Base-by-base conservation (phyloP, 192 early-diverging fungal genomes). In the Backusella tarrabulga region DNA sequence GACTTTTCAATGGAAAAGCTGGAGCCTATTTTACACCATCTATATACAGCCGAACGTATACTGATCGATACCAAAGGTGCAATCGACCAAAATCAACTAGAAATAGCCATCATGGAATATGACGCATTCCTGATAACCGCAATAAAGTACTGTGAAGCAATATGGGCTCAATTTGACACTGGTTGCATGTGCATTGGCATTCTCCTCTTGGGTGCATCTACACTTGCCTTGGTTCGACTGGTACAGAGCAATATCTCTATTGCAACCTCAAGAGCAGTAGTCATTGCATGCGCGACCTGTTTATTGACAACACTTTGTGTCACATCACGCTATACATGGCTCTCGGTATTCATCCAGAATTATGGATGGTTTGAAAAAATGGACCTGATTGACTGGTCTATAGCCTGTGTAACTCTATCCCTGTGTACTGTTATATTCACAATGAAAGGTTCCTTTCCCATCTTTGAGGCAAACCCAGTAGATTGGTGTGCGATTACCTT, bases 121-220 rank as follows among this genome's bases (percentile, higher is more conserved):
- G 79, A 84, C 54, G 74, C 73, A 23, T 84, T 93, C 72, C 82
- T 92, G 52, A 81, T 91, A 0, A 78, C 79, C 6, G 87, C 93
- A 0, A 85, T 99, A 15, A 86, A 87, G 15, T 88, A 90, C 19
- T 90, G 93, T 72, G 91, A 95, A n/a, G 83, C 88, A 36, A 89
- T 95, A 44, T 99, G 97, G 97, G 95, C 96, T 17, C 93, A 95
- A 35, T 99, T 99, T 78, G 96, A 99, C 68, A 81, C 90, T 6
- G 85, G 86, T 1, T 83, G 94, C 38, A 98, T 99, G 79, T 73
- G 88, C 0, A 73, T 91, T 8, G 97, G 97, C 11, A 85, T 92
- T 1, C 50, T 84, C 12, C 80, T 95, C 2, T 78, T 96, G 21
- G 54, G 71, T 29, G 21, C 46, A 29, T 50, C 66, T 7, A 63